Evolutionary conservation across 768 basidiomycete genomes (phyloP).

Genomic region (Tricholoma saponaceum): DNA sequence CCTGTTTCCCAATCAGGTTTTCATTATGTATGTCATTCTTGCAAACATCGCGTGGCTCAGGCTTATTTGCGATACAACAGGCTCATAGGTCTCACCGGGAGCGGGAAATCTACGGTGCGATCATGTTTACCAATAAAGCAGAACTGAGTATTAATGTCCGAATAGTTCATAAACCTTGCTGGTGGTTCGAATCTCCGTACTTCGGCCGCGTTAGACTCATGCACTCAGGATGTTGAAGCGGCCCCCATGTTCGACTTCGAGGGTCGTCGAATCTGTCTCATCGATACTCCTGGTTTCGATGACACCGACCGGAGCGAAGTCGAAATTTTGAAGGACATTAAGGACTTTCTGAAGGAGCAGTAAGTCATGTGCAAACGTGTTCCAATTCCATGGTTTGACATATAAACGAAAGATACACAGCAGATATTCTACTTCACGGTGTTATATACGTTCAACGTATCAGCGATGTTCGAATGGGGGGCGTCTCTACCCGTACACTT

Average conservation of each 20-base stretch:
- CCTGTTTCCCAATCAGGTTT: neutral
- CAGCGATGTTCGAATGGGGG: conserved; percentile 30
- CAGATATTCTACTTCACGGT: conserved; percentile 25
- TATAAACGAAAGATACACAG: conserved; percentile 8
- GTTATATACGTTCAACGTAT: conserved; percentile 38
- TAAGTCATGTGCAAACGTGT: neutral
- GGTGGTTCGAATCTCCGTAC: neutral
- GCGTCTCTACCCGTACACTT: conserved; percentile 36
- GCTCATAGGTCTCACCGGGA: conserved; percentile 3
- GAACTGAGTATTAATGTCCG: neutral
- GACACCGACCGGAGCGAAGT: conserved; percentile 28
- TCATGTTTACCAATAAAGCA: too few relatives aligned
- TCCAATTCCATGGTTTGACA: too few relatives aligned
- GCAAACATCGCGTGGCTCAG: neutral
- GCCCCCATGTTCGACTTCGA: conserved; percentile 21
- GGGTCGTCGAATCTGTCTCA: conserved; percentile 22
- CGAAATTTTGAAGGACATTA: conserved; percentile 26
- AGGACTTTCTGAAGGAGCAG: neutral
- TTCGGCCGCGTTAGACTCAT: neutral
- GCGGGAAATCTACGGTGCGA: conserved; percentile 1
- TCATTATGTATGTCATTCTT: neutral
- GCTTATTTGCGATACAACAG: neutral
- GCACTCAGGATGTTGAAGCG: neutral
- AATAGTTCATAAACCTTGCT: neutral
- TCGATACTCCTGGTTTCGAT: conserved; percentile 41